Base-by-base conservation (phyloP, 75 land plant species). In the Pinus albicaulis region DNA sequence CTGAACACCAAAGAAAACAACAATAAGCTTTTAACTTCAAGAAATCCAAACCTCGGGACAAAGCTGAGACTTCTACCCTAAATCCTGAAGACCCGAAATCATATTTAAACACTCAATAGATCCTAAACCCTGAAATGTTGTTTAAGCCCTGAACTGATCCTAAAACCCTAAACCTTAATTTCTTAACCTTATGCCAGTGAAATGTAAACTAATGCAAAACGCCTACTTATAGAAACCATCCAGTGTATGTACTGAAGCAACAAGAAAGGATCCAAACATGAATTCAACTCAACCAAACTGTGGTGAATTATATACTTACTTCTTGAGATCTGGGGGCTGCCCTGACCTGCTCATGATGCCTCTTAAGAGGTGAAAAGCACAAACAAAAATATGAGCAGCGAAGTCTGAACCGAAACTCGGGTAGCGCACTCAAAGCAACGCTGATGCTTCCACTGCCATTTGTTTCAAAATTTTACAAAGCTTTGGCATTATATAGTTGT, bases 241-340 rank as follows among this genome's bases (percentile, higher is more conserved):
- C 68, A 34, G 19, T 16, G 7, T 20, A 68, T 41, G 48, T 72
- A 23, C 23, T 23, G 44, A 8, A 14, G 14, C 7, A 69, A 11
- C 53, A 69, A 36, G 28, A 20, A 72, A 15, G 4, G 10, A 25
- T 1, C 7, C 26, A 11, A 13, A 34, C 22, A 24, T 23, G 13
- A 58, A 3, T n/a, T 14, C 7, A 52, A 23, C 5, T 20, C 12
- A 58, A 58, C 8, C 20, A 22, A 20, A 73, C 13, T 24, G 1
- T 11, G 1, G 16, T 13, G 52, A 56, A 41, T n/a, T 17, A 71
- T 22, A 13, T 6, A 57, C 88, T 84, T 79, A 92, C 95, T 92
- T 92, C 87, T 92, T 92, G 41, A 92, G 85, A 88, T 92, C 95
- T 26, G 95, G 95, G 76, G 95, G 95, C 82, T 92, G 95, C 24